Conservation (phyloP, 2,329 filamentous ascomycete genomes). For the Pestalotiopsis sp. region DNA sequence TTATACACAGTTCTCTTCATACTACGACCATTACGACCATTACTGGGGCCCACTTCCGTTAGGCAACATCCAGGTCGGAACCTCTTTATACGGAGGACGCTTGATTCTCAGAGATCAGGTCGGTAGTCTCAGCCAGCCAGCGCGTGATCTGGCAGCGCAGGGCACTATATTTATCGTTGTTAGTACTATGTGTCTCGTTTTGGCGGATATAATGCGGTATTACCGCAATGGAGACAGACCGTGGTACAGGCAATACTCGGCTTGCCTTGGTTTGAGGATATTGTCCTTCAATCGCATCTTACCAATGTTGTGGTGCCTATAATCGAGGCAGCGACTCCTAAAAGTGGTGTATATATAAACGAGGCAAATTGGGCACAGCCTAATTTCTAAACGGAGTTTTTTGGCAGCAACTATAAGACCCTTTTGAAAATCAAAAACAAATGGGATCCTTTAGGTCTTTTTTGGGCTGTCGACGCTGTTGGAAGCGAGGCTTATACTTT, state of each 20-base stretch:
- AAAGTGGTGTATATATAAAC: constrained; percentile 36
- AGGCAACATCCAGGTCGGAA: constrained; percentile 34
- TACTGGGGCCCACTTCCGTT: constrained; percentile 37
- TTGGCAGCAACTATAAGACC: constrained; percentile 34
- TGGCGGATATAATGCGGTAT: constrained; percentile 31
- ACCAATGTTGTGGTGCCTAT: constrained; percentile 28
- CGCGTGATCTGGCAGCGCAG: constrained; percentile 29
- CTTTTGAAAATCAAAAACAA: constrained; percentile 40
- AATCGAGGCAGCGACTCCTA: constrained; percentile 24
- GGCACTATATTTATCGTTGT: constrained; percentile 33
- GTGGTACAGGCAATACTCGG: constrained; percentile 21
- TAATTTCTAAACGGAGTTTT: constrained; percentile 36
- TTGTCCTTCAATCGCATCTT: constrained; percentile 25
- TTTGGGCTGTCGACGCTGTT: constrained; percentile 41
- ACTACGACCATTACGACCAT: constrained; percentile 33
- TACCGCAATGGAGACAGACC: constrained; percentile 35
- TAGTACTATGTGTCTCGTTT: constrained; percentile 29
- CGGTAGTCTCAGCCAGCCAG: constrained; percentile 28
- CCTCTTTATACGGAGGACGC: constrained; percentile 30
- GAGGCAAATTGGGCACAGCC: constrained; percentile 40
- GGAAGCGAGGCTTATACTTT: constrained; percentile 44
- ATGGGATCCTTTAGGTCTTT: constrained; percentile 40
- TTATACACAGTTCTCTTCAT: constrained; percentile 27
- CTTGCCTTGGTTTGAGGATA: constrained; percentile 21
- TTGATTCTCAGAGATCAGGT: constrained; percentile 32